Percentiles rank a stretch among this genome's conserved stretches.
phyloP scores from a whole-genome alignment of 2,329 filamentous ascomycete species.

The Didymella pomorum region DNA sequence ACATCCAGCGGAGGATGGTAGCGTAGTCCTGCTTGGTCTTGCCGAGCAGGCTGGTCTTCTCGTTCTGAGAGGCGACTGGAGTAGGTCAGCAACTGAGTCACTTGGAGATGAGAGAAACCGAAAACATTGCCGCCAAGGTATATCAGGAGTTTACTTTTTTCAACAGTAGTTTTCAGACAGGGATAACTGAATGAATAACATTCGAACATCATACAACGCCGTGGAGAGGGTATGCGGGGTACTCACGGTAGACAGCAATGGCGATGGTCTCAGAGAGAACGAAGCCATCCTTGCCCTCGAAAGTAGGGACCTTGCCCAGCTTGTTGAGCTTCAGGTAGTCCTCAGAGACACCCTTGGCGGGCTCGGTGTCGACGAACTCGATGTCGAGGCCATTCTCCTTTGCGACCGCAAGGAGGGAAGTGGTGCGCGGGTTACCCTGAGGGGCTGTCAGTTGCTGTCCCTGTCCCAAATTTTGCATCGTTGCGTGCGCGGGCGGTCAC shows the following conservation, averaged over 20 bases:
- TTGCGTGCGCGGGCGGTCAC: slow-evolving; percentile 15
- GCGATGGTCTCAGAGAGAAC: slow-evolving; percentile 88
- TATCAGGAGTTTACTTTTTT: slow-evolving; percentile 77
- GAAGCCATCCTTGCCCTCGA: slow-evolving; percentile 91
- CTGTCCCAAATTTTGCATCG: slow-evolving; percentile 2
- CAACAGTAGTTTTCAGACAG: slow-evolving; percentile 97
- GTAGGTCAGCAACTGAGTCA: slow-evolving; percentile 43
- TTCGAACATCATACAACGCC: slow-evolving; percentile 68
- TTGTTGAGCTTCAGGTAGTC: slow-evolving; percentile 88
- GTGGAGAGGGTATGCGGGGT: slow-evolving; percentile 24
- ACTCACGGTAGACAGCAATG: slow-evolving; percentile 97
- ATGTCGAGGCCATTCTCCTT: slow-evolving; percentile 97
- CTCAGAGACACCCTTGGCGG: slow-evolving; percentile 68
- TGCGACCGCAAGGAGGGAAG: slow-evolving; percentile 87
- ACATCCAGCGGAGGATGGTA: slow-evolving; percentile 98
- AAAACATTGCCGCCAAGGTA: slow-evolving; percentile 60
- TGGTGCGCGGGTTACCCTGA: slow-evolving; percentile 88
- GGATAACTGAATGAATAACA: slow-evolving; percentile 69
- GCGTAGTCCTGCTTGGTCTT: slow-evolving; percentile 99
- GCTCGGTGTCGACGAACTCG: slow-evolving; percentile 78
- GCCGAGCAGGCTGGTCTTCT: slow-evolving; percentile 98
- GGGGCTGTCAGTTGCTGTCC: slow-evolving; percentile 31
- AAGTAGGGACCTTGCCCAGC: slow-evolving; percentile 91
- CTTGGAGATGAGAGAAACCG: slow-evolving; percentile 22
- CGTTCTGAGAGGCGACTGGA: slow-evolving; percentile 96